These are phyloP conservation scores for Rhizopogon salebrosus DNA, from an alignment of 768 basidiomycete species.

Conservation along the genomic window DNA sequence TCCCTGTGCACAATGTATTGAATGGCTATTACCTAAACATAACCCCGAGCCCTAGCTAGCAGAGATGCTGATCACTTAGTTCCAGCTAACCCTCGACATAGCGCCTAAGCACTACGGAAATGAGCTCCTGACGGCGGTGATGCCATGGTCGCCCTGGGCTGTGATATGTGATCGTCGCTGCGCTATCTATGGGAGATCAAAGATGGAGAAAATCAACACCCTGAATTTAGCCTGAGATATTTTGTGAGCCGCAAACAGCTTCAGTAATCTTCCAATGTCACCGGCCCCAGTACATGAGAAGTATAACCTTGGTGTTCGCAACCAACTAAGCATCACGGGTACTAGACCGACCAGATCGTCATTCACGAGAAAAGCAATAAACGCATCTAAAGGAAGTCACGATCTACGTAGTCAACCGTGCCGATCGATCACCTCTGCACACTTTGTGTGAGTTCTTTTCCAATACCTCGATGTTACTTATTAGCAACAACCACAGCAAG, in stretches of 20 bases:
- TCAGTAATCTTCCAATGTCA: too few relatives aligned
- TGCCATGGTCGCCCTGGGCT: not conserved
- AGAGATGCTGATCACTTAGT: not conserved
- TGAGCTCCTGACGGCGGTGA: not conserved
- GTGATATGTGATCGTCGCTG: not conserved
- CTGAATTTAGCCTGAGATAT: not conserved
- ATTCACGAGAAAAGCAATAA: not conserved
- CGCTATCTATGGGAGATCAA: not conserved
- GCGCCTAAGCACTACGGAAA: not conserved
- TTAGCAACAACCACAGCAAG: not conserved
- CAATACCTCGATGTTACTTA: not conserved
- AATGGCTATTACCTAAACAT: too few relatives aligned
- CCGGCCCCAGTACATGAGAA: too few relatives aligned
- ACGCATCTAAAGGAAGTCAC: not conserved
- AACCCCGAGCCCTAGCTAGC: too few relatives aligned
- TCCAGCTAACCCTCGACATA: not conserved
- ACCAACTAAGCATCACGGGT: not conserved
- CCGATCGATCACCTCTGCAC: not conserved
- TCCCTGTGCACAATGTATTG: too few relatives aligned
- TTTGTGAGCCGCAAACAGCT: not conserved
- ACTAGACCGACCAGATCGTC: not conserved
- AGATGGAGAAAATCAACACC: not conserved
- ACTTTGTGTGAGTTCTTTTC: not conserved
- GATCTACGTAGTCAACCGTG: not conserved
- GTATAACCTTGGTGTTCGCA: not conserved